Conservation (phyloP, 208 protist species). For the Wallacemonas rigidus region DNA sequence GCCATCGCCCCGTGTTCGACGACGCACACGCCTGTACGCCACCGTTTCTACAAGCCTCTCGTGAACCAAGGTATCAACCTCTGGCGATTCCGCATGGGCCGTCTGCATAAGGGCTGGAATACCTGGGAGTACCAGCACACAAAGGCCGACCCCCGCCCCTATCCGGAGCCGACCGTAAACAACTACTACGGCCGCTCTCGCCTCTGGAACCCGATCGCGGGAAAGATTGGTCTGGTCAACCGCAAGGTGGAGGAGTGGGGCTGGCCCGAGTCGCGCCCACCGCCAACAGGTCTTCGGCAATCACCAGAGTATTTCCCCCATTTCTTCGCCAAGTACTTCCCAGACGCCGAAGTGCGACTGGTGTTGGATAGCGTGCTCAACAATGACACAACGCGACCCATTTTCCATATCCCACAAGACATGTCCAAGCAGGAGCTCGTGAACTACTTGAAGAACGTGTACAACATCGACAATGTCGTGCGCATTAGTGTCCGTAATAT, state of each 20-base stretch:
- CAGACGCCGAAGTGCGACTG: constrained; percentile 73
- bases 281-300: constrained; percentile 75
- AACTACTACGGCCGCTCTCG: constrained; percentile 86
- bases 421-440: constrained; percentile 85
- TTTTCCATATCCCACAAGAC: constrained; percentile 84
- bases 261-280: constrained; percentile 73
- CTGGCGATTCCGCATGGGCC: constrained; percentile 83
- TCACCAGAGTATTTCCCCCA: constrained; percentile 80
- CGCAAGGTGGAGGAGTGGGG: constrained; percentile 79
- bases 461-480: constrained; percentile 83
- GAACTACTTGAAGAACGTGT: constrained; percentile 89
- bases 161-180: constrained; percentile 84
- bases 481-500: constrained; percentile 70
- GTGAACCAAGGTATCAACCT: constrained; percentile 82
- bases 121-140: constrained; percentile 79
- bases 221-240: constrained; percentile 82
- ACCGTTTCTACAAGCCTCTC: constrained; percentile 83
- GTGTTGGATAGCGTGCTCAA: constrained; percentile 89
- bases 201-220: constrained; percentile 85
- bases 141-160: constrained; percentile 74
- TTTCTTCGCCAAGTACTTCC: constrained; percentile 86
- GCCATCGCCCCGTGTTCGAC: not conserved
- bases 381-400: constrained; percentile 76
- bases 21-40: constrained; percentile 26
- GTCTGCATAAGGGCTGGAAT: constrained; percentile 71